A percentile compares a stretch with the other conserved stretches of the same genome.
Evolutionary conservation across 2,329 filamentous ascomycete genomes (phyloP).

Genomic region (Zymoseptoria tritici): DNA sequence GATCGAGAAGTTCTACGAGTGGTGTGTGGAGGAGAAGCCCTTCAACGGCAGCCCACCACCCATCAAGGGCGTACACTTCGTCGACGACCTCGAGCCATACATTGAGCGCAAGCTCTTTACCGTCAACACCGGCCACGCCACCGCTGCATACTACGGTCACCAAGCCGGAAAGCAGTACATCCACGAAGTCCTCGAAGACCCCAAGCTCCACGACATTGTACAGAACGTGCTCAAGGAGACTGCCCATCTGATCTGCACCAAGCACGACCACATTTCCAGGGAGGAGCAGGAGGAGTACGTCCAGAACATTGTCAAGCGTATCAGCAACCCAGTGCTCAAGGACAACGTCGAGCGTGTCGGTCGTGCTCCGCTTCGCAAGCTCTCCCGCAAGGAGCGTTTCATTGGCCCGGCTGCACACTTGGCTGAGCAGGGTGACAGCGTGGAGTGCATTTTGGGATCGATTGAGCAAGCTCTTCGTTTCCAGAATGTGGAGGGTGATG

Average conservation of each 20-base stretch:
- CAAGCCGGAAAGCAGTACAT: constrained; percentile 78
- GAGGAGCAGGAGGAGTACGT: constrained; percentile 80
- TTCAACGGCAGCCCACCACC: constrained; percentile 62
- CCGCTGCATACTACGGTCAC: constrained; percentile 91
- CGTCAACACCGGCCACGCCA: constrained; percentile 96
- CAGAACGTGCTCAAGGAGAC: constrained; percentile 77
- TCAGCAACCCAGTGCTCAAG: constrained; percentile 87
- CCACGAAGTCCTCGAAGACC: constrained; percentile 78
- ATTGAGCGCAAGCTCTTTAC: constrained; percentile 99
- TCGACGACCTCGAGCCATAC: constrained; percentile 83
- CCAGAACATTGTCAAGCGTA: constrained; percentile 82
- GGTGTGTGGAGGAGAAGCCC: constrained; percentile 85
- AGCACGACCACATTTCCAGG: constrained; percentile 64
- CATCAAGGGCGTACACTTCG: constrained; percentile 88
- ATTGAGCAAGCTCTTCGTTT: constrained; percentile 91
- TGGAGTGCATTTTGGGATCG: constrained; percentile 67
- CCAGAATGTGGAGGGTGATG: constrained; percentile 87
- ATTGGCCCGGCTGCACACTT: constrained; percentile 85
- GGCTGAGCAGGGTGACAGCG: constrained; percentile 68
- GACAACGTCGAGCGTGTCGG: constrained; percentile 93
- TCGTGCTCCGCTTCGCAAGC: constrained; percentile 86
- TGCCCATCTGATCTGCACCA: constrained; percentile 73
- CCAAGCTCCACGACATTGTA: constrained; percentile 71
- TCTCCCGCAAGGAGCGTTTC: constrained; percentile 92
- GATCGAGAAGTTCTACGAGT: constrained; percentile 98